Percentiles rank a stretch among this genome's conserved stretches.
These are phyloP conservation scores for Alectoria sarmentosa DNA, from an alignment of 495 filamentous ascomycete species.

Conservation along the genomic window DNA sequence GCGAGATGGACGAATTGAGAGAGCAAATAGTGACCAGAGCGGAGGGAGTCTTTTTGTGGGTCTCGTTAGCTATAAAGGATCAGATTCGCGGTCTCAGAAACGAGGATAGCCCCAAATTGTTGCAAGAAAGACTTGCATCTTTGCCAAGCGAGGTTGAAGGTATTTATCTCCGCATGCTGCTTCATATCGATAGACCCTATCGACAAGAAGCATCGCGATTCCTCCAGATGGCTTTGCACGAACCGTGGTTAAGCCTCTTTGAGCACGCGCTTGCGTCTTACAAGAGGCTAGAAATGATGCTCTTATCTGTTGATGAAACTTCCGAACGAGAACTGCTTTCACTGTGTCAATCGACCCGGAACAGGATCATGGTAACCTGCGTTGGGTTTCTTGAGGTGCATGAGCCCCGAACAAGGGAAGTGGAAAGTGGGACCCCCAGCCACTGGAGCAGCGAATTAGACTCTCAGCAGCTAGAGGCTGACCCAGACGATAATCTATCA, in stretches of 20 bases:
- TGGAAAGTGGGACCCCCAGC: not conserved
- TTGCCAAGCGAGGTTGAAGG: slow-evolving; percentile 3
- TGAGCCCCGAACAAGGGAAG: not conserved
- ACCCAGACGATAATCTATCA: not conserved
- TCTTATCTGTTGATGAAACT: not conserved
- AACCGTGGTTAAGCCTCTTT: not conserved
- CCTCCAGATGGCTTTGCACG: not conserved
- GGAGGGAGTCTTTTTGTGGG: slow-evolving; percentile 7
- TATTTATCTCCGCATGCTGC: slow-evolving; percentile 3
- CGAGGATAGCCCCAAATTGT: slow-evolving; percentile 1
- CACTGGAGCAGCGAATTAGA: not conserved
- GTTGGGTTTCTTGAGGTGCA: slow-evolving; percentile 4
- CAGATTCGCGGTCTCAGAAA: not conserved
- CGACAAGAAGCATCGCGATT: not conserved
- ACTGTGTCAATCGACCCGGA: not conserved
- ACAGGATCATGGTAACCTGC: not conserved
- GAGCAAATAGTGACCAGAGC: not conserved
- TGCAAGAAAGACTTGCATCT: not conserved
- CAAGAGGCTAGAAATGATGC: not conserved
- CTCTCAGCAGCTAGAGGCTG: not conserved
- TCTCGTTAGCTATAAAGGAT: not conserved
- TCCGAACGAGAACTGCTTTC: not conserved
- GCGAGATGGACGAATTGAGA: not conserved
- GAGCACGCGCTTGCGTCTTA: not conserved
- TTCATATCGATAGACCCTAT: not conserved